Percentiles rank a stretch among this genome's conserved stretches.
These are phyloP conservation scores for Leucocoprinus sp. DNA, from an alignment of 768 basidiomycete species.

Conservation along the genomic window DNA sequence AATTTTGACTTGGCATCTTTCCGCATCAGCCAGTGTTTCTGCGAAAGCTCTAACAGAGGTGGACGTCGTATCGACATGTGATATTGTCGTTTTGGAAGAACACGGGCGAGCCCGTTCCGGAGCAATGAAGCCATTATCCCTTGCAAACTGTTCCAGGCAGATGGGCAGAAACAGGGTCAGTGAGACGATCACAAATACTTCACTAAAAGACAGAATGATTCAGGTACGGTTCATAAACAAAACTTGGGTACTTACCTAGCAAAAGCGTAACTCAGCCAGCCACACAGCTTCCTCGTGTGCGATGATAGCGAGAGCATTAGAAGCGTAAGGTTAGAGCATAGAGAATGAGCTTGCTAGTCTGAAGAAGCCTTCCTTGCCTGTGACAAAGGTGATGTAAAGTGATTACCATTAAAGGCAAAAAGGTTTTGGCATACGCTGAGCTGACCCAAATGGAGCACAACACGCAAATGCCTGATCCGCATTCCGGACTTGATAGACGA, in stretches of 20 bases:
- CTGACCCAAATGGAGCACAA: no score
- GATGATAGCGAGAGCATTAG: slow-evolving; percentile 5
- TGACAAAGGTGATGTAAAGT: neutral
- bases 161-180: slow-evolving; percentile 79
- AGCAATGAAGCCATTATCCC: slow-evolving; percentile 76
- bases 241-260: slow-evolving; percentile 46
- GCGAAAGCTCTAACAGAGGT: slow-evolving; percentile 11
- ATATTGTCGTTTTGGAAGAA: slow-evolving; percentile 16
- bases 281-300: slow-evolving; percentile 42
- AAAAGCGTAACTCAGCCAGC: slow-evolving; percentile 83
- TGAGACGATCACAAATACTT: slow-evolving; percentile 76
- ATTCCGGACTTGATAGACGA: no score
- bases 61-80: slow-evolving; percentile 10
- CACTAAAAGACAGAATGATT: slow-evolving; percentile 31
- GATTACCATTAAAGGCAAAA: no score
- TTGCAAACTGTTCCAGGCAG: slow-evolving; percentile 80
- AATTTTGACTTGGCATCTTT: slow-evolving; percentile 73
- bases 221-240: neutral
- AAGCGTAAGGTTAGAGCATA: neutral
- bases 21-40: slow-evolving; percentile 20
- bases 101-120: slow-evolving; percentile 66
- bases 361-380: no score
- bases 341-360: neutral
- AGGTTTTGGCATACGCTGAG: no score
- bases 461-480: no score